phyloP scores from a whole-genome alignment of 2,329 filamentous ascomycete genomes.

The Mollisiaceae sp. region DNA sequence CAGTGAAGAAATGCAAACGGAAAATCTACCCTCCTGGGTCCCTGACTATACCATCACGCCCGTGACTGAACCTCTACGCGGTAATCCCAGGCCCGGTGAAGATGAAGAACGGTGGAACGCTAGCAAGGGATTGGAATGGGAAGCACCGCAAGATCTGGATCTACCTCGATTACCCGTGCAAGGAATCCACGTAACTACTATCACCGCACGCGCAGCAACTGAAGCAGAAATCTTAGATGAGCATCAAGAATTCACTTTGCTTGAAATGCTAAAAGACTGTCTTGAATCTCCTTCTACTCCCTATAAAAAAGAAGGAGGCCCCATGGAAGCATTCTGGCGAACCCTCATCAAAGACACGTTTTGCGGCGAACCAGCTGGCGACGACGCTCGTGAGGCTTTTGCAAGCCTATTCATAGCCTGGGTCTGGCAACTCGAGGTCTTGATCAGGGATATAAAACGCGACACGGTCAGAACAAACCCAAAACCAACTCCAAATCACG shows the following conservation, averaged over 20 bases:
- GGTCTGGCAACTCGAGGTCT: neutral
- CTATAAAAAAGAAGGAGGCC: neutral
- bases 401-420: neutral
- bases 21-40: neutral
- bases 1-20: neutral
- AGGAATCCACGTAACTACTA: neutral
- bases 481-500: neutral
- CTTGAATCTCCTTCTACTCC: neutral
- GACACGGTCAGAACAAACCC: neutral
- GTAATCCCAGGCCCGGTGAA: neutral
- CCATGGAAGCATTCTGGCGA: conserved; percentile 15
- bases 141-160: neutral
- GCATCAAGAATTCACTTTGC: neutral
- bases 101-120: neutral
- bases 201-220: neutral
- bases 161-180: neutral
- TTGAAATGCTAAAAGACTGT: neutral
- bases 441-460: neutral
- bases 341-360: conserved; percentile 18
- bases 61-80: neutral
- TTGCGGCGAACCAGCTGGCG: conserved; percentile 3
- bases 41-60: neutral
- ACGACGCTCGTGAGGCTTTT: conserved; percentile 8
- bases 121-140: neutral
- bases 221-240: neutral